Base-by-base conservation (phyloP, 2,329 filamentous ascomycete species). In the Dactylellina parvicollis region DNA sequence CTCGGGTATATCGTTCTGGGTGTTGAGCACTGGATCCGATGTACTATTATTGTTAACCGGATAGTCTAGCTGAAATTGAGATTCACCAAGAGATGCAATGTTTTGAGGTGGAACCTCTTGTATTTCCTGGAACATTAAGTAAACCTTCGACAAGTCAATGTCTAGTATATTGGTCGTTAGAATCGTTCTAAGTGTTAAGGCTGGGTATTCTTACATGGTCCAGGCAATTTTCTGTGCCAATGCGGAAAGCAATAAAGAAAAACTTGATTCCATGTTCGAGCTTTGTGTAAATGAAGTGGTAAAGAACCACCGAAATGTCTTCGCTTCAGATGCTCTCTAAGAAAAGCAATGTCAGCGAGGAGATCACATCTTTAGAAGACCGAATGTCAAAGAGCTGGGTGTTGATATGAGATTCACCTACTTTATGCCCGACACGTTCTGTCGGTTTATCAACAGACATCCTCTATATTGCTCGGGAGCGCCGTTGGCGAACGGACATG, bases 401-500 rank as follows among this genome's bases (percentile, higher is more conserved):
- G 22, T 3, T n/a, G 7, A 47, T 47, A 26, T 12, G 16, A 46
- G 7, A 4, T 22, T 9, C 18, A 36, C 52, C n/a, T 42, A 42
- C 52, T 56, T 56, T 16, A 56, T 16, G 9, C 34, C 32, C 5
- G 52, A 16, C 34, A 56, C 9, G n/a, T 56, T 40, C 36, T 56
- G 32, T 28, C 34, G 34, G 16, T 42, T 42, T 38, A 56, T 56
- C 2, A 20, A 42, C 52, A 32, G 42, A 20, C 52, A 56, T 16
- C 18, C 28, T 14, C 24, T 9, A 56, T 56, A 34, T 4, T 10
- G 3, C n/a, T 56, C 52, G 7, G 52, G 52, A 8, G n/a, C 34
- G 3, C 52, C 52, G 40, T 56, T 56, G 4, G 52, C 52, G 18
- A 22, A 42, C 16, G 52, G 52, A 14, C 52, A 56, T 2, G 52